Base-by-base conservation (phyloP, 2,329 filamentous ascomycete genomes). In the Macrophomina pseudophaseolina region DNA sequence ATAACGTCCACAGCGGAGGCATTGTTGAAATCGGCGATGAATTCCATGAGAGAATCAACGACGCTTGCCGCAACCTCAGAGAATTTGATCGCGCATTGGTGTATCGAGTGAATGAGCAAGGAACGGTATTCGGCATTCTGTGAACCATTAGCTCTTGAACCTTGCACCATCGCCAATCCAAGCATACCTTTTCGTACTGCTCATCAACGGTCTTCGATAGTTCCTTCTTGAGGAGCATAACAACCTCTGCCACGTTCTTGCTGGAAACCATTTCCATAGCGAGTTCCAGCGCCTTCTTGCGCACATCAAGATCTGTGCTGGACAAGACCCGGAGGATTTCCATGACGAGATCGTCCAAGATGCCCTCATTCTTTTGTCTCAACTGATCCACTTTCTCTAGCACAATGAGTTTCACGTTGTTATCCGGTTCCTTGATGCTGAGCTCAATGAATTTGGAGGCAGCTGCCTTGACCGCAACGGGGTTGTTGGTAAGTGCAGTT, bases 351-450 rank as follows among this genome's bases (percentile, higher is more conserved):
- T 99, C 95, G 75, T 98, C 94, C 67, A 99, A 81, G 23, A 98
- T 89, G 63, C 94, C 94, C 75, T 95, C 92, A 72, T 97, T 96
- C 80, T 92, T 92, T 76, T 90, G 89, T 72, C 94, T 87, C 69
- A 97, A 80, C 74, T 94, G 90, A 74, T 97, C 91, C 44, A 99
- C 95, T 53, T 94, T 91, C 75, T 98, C 95, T 51, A 99, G 85
- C 23, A 99, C 95, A 72, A 99, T 99, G 53, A 99, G 89, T 83
- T 99, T 99, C 70, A 99, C 95, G 76, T 99, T 99, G 84, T 99
- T 99, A 79, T 99, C 95, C 0, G 95, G 90, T 80, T 98, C 95
- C 81, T 97, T 97, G 78, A 99, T 97, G 77, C 91, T 93, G 8
- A 99, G 85, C 79, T 99, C 95, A 70, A 98, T 97, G 78, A 99